Evolutionary conservation across 805 yeast species (phyloP).

Genomic region (Starmerella geochares): DNA sequence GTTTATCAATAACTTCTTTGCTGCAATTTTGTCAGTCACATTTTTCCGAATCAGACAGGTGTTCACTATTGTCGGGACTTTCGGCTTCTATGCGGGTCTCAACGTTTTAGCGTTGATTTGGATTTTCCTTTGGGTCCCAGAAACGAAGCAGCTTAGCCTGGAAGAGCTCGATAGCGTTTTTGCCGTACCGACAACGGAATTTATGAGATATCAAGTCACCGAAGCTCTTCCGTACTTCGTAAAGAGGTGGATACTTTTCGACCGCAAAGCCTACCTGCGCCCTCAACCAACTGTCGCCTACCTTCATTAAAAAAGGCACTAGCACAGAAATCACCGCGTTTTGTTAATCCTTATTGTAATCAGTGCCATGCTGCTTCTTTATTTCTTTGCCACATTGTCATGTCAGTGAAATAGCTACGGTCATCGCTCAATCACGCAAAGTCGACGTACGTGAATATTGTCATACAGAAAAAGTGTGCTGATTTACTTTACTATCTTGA

Average conservation of each 20-base stretch:
- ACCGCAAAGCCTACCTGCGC: conserved; percentile 5
- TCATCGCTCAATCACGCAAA: no score
- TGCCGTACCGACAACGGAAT: conserved; percentile 43
- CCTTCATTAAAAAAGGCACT: background rate
- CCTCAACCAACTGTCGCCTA: conserved; percentile 2
- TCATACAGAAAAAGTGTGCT: no score
- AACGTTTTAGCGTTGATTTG: conserved; percentile 62
- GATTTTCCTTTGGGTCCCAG: conserved; percentile 45
- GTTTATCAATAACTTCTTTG: conserved; percentile 46
- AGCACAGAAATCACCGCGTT: background rate
- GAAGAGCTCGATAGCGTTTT: conserved; percentile 72
- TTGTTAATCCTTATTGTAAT: background rate
- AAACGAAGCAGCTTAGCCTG: conserved; percentile 59
- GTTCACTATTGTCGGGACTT: conserved; percentile 74
- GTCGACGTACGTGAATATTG: no score
- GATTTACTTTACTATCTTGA: no score
- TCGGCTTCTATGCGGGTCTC: conserved; percentile 87
- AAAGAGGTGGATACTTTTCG: conserved; percentile 9
- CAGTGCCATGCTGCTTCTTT: no score
- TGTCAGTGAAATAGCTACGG: no score
- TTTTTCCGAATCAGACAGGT: conserved; percentile 65
- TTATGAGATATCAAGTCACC: conserved; percentile 41
- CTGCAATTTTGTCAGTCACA: conserved; percentile 57
- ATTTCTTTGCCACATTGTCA: no score
- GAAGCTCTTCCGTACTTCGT: conserved; percentile 19